phyloP scores from a whole-genome alignment of 176 grass and related monocot genomes.

The Aechmea fasciata region DNA sequence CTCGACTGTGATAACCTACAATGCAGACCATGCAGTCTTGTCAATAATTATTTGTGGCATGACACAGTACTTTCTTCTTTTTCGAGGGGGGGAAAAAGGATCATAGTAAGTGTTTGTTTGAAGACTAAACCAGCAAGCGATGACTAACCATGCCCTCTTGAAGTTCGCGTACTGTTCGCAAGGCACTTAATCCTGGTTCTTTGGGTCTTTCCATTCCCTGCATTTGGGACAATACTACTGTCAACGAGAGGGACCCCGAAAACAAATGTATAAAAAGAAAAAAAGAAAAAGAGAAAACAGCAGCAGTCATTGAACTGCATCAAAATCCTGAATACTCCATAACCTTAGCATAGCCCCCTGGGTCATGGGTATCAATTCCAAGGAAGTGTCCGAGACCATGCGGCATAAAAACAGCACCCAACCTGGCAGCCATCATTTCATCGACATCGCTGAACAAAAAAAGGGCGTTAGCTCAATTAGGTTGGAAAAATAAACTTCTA shows the following conservation, averaged over 20 bases:
- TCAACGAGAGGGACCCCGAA: neutral
- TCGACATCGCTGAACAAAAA: slow-evolving; percentile 51
- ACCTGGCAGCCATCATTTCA: slow-evolving; percentile 74
- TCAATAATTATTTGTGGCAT: too few relatives aligned
- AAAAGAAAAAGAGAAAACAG: neutral
- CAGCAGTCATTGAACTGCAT: neutral
- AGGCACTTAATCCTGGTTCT: slow-evolving; percentile 67
- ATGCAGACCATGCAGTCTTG: slow-evolving; percentile 22
- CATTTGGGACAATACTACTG: slow-evolving; percentile 11
- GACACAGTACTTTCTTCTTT: too few relatives aligned
- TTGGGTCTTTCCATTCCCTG: slow-evolving; percentile 84
- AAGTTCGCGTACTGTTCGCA: slow-evolving; percentile 62
- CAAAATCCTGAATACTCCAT: slow-evolving; percentile 16
- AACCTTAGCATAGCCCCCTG: slow-evolving; percentile 71
- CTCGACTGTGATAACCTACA: slow-evolving; percentile 92
- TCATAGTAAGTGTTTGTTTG: neutral
- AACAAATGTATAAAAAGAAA: neutral
- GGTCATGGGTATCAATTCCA: slow-evolving; percentile 96
- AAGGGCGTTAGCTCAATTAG: neutral
- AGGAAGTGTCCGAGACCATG: slow-evolving; percentile 96
- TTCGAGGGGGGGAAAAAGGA: too few relatives aligned
- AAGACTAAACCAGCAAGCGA: neutral
- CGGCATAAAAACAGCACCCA: slow-evolving; percentile 92
- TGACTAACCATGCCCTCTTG: slow-evolving; percentile 86
- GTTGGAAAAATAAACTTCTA: neutral